These are phyloP conservation scores for Solanum ossicruentum DNA, from an alignment of 257 asterid genomes.

Conservation along the genomic window DNA sequence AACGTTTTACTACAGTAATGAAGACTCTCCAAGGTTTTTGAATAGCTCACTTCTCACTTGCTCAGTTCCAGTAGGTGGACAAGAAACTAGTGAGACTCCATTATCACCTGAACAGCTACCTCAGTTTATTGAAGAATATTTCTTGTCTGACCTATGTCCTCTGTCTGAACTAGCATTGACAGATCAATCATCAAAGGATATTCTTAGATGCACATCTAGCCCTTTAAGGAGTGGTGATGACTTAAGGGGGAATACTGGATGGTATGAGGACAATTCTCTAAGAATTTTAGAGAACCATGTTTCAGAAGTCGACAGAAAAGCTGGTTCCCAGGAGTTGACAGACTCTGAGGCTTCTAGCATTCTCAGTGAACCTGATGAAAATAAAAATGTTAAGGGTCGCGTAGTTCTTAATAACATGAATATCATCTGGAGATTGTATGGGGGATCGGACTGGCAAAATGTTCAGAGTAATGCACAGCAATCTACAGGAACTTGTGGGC, in stretches of 20 bases:
- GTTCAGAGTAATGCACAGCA: slow-evolving; percentile 26
- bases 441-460: slow-evolving; percentile 81
- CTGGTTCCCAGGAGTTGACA: slow-evolving; percentile 10
- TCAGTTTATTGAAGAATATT: slow-evolving; percentile 75
- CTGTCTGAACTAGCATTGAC: slow-evolving; percentile 38
- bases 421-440: slow-evolving; percentile 74
- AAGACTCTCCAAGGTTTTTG: slow-evolving; percentile 6
- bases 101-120: slow-evolving; percentile 34
- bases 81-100: slow-evolving; percentile 22
- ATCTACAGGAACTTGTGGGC: slow-evolving; percentile 26
- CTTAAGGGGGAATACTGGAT: slow-evolving; percentile 42
- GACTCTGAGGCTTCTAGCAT: slow-evolving; percentile 33
- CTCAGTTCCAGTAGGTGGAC: slow-evolving; percentile 12
- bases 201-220: slow-evolving; percentile 14
- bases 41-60: slow-evolving; percentile 5
- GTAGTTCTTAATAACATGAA: slow-evolving; percentile 61
- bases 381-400: slow-evolving; percentile 50
- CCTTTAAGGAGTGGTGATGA: slow-evolving; percentile 19
- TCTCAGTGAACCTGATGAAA: slow-evolving; percentile 27
- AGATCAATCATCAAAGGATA: slow-evolving; percentile 26
- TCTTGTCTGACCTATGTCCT: slow-evolving; percentile 61
- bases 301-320: slow-evolving; percentile 35
- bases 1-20: slow-evolving; percentile 4
- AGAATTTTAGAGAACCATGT: slow-evolving; percentile 74
- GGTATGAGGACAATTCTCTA: slow-evolving; percentile 54